phyloP scores from a whole-genome alignment of 1,139 yeast species.

The Yamadazyma triangularis region DNA sequence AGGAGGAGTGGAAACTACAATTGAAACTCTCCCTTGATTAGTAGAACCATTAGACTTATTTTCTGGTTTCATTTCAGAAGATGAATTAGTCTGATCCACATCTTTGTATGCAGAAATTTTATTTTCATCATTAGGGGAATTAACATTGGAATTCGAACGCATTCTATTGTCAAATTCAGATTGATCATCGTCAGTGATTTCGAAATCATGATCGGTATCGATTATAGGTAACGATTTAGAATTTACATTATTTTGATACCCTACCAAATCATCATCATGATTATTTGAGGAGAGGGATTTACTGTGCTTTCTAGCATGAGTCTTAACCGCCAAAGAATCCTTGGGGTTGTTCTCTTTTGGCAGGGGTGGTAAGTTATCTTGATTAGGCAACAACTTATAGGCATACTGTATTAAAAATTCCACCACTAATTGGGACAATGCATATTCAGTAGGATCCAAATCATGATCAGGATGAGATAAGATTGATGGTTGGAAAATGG shows the following conservation, averaged over 20 bases:
- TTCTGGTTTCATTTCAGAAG: no score
- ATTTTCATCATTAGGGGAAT: conserved; percentile 4
- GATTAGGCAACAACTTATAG: conserved; percentile 63
- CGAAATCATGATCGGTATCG: conserved; percentile 25
- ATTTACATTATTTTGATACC: conserved; percentile 21
- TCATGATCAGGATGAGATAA: conserved; percentile 91
- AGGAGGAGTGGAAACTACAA: conserved; percentile 24
- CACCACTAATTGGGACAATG: conserved; percentile 78
- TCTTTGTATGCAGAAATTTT: no score
- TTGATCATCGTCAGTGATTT: conserved; percentile 25
- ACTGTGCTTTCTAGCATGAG: conserved; percentile 30
- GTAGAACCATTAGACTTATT: no score
- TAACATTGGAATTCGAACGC: neutral
- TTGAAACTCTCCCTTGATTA: no score
- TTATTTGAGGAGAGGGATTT: conserved; percentile 54
- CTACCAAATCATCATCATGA: conserved; percentile 48
- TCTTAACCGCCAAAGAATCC: neutral
- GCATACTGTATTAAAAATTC: conserved; percentile 88
- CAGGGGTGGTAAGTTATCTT: conserved; percentile 7
- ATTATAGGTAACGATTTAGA: conserved; percentile 18
- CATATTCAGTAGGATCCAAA: conserved; percentile 87
- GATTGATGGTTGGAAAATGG: conserved; percentile 93
- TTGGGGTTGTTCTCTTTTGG: neutral
- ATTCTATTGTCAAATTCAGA: conserved; percentile 1
- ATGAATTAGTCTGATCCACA: no score